Evolutionary conservation across 495 filamentous ascomycete genomes (phyloP).

Genomic region (Penicillium goetzii): DNA sequence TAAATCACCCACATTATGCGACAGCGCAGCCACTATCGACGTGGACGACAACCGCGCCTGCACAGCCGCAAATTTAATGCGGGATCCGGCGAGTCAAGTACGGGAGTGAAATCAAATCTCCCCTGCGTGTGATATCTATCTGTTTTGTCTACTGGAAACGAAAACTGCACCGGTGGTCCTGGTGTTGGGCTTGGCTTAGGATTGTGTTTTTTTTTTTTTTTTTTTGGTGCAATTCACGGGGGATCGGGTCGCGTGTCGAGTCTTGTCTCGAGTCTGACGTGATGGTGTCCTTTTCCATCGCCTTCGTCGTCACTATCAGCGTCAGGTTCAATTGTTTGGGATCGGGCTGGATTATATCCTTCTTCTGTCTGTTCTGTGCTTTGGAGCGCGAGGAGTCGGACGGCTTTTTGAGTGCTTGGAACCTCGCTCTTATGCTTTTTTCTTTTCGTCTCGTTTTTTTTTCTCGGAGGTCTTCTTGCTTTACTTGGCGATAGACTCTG

Average conservation of each 20-base stretch:
- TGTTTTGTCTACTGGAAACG: constrained; percentile 1
- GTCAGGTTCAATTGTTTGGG: constrained; percentile 4
- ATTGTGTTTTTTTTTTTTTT: constrained; percentile 13
- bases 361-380: constrained; percentile 20
- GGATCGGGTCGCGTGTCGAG: constrained; percentile 12
- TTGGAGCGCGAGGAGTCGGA: constrained; percentile 35
- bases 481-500: constrained; percentile 21
- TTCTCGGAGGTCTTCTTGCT: constrained; percentile 12
- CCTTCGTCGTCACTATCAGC: background rate
- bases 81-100: background rate
- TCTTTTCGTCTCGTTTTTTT: background rate
- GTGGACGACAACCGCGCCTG: constrained; percentile 48
- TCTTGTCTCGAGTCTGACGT: background rate
- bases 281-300: constrained; percentile 10
- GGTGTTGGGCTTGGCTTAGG: constrained; percentile 3
- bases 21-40: constrained; percentile 38
- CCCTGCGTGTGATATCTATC: background rate
- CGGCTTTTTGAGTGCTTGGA: constrained; percentile 28
- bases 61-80: constrained; percentile 50
- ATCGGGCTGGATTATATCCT: constrained; percentile 12
- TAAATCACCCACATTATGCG: constrained; percentile 43
- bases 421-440: constrained; percentile 8
- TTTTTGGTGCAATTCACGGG: constrained; percentile 6
- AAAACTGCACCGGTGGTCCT: constrained; percentile 1
- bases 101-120: background rate